Evolutionary conservation across 352 stramenopile genomes (phyloP).

Genomic region (Bremia lactucae): DNA sequence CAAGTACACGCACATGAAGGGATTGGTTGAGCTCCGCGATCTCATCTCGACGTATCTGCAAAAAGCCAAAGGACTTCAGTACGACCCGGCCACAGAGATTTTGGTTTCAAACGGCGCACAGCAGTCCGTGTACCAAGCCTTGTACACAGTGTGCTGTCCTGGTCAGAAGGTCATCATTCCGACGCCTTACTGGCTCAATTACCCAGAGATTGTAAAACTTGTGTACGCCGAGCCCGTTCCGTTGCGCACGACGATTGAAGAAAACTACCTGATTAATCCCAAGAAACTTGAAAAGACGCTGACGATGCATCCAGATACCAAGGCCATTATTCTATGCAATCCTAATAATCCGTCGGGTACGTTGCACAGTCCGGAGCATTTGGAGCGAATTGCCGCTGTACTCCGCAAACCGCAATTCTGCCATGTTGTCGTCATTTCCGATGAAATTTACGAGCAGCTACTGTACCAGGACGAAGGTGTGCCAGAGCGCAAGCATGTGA

Average conservation of each 20-base stretch:
- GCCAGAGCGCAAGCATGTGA: slow-evolving; percentile 26
- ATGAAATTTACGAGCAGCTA: slow-evolving; percentile 95
- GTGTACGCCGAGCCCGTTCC: slow-evolving; percentile 84
- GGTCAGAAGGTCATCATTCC: slow-evolving; percentile 93
- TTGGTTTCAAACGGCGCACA: slow-evolving; percentile 94
- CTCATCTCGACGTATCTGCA: slow-evolving; percentile 87
- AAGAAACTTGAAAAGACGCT: slow-evolving; percentile 54
- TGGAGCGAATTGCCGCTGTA: slow-evolving; percentile 39
- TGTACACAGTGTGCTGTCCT: slow-evolving; percentile 79
- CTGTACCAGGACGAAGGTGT: slow-evolving; percentile 77
- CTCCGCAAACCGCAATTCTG: slow-evolving; percentile 45
- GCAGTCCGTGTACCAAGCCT: slow-evolving; percentile 88
- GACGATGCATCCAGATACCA: slow-evolving; percentile 49
- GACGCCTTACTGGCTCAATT: slow-evolving; percentile 93
- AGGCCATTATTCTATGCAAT: slow-evolving; percentile 93
- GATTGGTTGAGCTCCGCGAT: slow-evolving; percentile 77
- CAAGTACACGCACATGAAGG: slow-evolving; percentile 92
- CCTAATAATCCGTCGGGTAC: slow-evolving; percentile 92
- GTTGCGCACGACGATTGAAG: slow-evolving; percentile 80
- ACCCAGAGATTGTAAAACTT: slow-evolving; percentile 92
- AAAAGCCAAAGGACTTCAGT: slow-evolving; percentile 73
- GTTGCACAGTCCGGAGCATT: slow-evolving; percentile 46
- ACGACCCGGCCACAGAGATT: no score
- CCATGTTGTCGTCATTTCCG: slow-evolving; percentile 83
- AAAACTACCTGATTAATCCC: slow-evolving; percentile 88